These are phyloP conservation scores for Orobanche coerulescens DNA, from an alignment of 257 asterid species.

Conservation along the genomic window DNA sequence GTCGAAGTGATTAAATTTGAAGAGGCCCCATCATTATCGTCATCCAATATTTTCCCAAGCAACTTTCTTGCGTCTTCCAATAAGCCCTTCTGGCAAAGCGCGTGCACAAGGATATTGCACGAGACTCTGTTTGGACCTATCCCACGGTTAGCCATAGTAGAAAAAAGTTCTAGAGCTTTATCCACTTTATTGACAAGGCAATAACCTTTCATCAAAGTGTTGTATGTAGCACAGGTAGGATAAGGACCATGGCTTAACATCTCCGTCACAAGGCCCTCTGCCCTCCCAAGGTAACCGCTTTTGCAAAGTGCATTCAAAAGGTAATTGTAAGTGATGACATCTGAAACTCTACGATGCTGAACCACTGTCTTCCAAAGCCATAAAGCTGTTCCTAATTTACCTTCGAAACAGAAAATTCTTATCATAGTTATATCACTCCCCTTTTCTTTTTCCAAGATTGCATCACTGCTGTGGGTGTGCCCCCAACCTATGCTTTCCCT, in stretches of 20 bases:
- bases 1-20: conserved; percentile 57
- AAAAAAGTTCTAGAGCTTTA: conserved; percentile 54
- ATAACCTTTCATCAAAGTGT: conserved; percentile 71
- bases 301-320: conserved; percentile 69
- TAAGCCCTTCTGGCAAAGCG: conserved; percentile 64
- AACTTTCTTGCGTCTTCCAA: conserved; percentile 45
- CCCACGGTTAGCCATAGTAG: conserved; percentile 49
- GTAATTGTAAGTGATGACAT: conserved; percentile 60
- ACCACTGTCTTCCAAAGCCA: conserved; percentile 49
- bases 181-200: conserved; percentile 47
- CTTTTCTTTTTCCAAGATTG: conserved; percentile 23
- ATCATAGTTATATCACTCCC: conserved; percentile 28
- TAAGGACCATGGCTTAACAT: conserved; percentile 61
- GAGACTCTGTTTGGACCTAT: conserved; percentile 60
- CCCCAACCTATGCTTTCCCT: conserved; percentile 48
- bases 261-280: conserved; percentile 56
- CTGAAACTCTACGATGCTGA: conserved; percentile 45
- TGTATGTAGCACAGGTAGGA: conserved; percentile 76
- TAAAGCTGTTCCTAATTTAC: conserved; percentile 53
- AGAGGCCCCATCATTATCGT: conserved; percentile 24
- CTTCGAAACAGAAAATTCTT: conserved; percentile 62
- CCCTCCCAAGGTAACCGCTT: conserved; percentile 51
- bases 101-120: conserved; percentile 73
- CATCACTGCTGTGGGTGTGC: conserved; percentile 22
- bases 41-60: conserved; percentile 49